Evolutionary conservation across 139 green algal genomes (phyloP).

Genomic region (Yamagishiella unicocca): DNA sequence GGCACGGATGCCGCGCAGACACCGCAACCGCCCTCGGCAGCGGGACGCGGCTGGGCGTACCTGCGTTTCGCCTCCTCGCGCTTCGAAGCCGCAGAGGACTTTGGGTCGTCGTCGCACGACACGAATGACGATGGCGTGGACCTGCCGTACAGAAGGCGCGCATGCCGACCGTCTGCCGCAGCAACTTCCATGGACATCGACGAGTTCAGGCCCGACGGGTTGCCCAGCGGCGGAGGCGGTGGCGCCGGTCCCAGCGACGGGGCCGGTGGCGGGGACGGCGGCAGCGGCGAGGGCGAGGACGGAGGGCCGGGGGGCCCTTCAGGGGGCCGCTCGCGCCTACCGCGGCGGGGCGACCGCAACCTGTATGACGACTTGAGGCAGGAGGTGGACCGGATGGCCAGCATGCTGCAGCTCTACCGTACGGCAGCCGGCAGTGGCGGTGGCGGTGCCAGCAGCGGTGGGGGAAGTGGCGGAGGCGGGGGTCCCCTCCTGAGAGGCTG

Average conservation of each 20-base stretch:
- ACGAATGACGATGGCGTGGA: too few species aligned
- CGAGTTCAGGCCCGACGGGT: background rate
- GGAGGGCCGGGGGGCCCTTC: too few species aligned
- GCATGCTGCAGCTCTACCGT: background rate
- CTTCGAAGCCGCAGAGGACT: background rate
- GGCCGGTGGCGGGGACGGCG: background rate
- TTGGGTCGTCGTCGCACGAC: too few species aligned
- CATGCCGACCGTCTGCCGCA: too few species aligned
- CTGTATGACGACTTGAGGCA: background rate
- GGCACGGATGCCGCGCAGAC: too few species aligned
- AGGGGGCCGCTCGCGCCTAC: background rate
- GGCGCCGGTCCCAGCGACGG: background rate
- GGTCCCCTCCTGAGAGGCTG: too few species aligned
- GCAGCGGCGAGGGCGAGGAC: background rate
- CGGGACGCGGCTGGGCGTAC: conserved; percentile 15
- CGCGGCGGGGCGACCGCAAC: background rate
- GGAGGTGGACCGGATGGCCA: background rate
- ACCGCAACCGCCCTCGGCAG: too few species aligned
- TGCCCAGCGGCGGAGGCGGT: background rate
- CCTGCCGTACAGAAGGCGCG: too few species aligned
- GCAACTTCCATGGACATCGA: background rate
- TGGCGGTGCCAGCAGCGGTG: too few species aligned
- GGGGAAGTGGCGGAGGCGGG: too few species aligned
- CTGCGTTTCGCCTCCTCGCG: background rate
- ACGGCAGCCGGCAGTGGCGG: background rate